Percentiles rank a stretch among this genome's conserved stretches.
phyloP scores from a whole-genome alignment of 192 early-diverging fungal genomes.

The Dimargaris xerosporica region DNA sequence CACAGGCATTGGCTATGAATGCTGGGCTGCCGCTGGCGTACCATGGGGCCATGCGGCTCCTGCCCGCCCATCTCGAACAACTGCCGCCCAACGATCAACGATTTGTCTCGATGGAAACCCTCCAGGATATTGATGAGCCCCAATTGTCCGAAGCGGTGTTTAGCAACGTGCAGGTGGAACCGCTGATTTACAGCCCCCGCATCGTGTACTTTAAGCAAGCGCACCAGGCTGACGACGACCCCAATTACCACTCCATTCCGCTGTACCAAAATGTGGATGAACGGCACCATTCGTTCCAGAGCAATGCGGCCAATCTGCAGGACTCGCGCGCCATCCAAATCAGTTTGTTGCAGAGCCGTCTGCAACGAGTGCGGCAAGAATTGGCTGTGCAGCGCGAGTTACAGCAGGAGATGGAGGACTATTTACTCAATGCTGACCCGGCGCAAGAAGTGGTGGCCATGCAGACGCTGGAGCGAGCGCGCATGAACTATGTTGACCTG shows the following conservation, averaged over 20 bases:
- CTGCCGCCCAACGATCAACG: conserved; percentile 17
- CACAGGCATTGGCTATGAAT: conserved; percentile 10
- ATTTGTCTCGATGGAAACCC: conserved; percentile 22
- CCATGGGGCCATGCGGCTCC: conserved; percentile 20
- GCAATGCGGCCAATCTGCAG: not conserved
- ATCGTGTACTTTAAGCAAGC: conserved; percentile 33
- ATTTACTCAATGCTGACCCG: conserved; percentile 6
- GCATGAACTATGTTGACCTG: not conserved
- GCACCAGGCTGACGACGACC: not conserved
- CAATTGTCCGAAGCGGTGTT: conserved; percentile 24
- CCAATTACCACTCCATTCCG: conserved; percentile 1
- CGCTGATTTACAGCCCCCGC: conserved; percentile 30
- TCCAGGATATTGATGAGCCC: conserved; percentile 26
- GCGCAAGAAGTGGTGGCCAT: conserved; percentile 1
- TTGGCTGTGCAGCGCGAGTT: not conserved
- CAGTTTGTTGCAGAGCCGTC: not conserved
- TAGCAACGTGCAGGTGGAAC: conserved; percentile 22
- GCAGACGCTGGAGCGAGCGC: conserved; percentile 7
- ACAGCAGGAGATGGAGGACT: conserved; percentile 5
- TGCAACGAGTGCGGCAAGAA: not conserved
- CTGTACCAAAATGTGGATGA: conserved; percentile 7
- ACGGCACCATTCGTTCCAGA: not conserved
- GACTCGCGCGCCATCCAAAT: conserved; percentile 8
- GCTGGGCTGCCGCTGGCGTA: conserved; percentile 2
- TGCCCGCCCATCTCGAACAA: conserved; percentile 13